Evolutionary conservation across 2,329 filamentous ascomycete genomes (phyloP).

Genomic region (Botrytis byssoidea): DNA sequence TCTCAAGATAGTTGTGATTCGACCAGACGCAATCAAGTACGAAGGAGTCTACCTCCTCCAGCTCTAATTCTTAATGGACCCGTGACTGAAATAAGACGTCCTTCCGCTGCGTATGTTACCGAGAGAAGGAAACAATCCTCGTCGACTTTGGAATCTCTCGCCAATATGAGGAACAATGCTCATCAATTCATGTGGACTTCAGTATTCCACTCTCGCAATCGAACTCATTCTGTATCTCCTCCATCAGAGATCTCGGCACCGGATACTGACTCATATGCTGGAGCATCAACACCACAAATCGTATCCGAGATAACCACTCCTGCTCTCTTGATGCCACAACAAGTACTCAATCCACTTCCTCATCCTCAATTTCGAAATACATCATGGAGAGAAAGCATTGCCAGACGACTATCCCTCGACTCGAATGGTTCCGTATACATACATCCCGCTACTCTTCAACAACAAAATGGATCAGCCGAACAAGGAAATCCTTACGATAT

Average conservation of each 20-base stretch:
- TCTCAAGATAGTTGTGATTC: constrained; percentile 21
- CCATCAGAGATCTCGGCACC: constrained; percentile 27
- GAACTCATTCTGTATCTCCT: constrained; percentile 20
- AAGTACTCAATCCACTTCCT: neutral
- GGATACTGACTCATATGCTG: constrained; percentile 30
- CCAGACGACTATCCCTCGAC: constrained; percentile 27
- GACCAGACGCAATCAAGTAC: constrained; percentile 16
- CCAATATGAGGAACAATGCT: constrained; percentile 23
- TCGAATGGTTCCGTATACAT: constrained; percentile 22
- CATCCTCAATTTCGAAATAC: constrained; percentile 24
- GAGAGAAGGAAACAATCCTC: constrained; percentile 25
- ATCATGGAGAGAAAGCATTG: constrained; percentile 30
- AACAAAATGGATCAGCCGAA: constrained; percentile 24
- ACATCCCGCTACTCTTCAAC: constrained; percentile 27
- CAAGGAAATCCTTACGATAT: constrained; percentile 25
- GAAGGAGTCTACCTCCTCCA: constrained; percentile 31
- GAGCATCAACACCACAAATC: constrained; percentile 28
- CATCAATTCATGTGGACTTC: constrained; percentile 37
- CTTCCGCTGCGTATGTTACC: constrained; percentile 20
- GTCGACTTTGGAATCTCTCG: constrained; percentile 27
- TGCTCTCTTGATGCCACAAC: neutral
- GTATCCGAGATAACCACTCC: constrained; percentile 21
- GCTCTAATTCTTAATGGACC: constrained; percentile 33
- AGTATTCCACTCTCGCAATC: constrained; percentile 27
- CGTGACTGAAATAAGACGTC: constrained; percentile 30